A percentile compares a stretch with the other conserved stretches of the same genome.
Conservation (phyloP, 2,329 filamentous ascomycete species). For the Didymella pinodella region DNA sequence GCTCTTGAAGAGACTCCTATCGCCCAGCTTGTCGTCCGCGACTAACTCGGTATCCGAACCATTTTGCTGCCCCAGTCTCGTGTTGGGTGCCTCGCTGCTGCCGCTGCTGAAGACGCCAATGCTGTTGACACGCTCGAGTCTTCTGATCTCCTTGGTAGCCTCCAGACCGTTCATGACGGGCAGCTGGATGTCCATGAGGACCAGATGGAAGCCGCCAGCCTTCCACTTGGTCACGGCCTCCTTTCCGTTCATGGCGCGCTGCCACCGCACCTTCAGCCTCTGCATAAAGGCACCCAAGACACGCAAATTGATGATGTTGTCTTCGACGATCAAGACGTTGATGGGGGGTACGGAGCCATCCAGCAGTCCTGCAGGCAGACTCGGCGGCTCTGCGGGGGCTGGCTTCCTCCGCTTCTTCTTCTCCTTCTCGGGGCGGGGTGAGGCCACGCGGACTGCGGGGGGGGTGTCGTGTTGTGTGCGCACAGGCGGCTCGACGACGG, state of each 20-base stretch:
- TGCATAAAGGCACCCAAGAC: constrained; percentile 96
- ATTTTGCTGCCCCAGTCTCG: constrained; percentile 50
- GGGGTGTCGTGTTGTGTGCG: constrained; percentile 50
- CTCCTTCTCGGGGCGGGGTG: constrained; percentile 59
- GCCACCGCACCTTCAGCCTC: constrained; percentile 92
- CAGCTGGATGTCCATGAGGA: constrained; percentile 98
- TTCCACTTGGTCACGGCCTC: constrained; percentile 96
- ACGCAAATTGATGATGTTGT: constrained; percentile 97
- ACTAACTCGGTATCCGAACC: constrained; percentile 49
- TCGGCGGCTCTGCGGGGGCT: constrained; percentile 46
- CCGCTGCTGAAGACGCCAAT: constrained; percentile 83
- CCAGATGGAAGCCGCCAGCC: constrained; percentile 89
- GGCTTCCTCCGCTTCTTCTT: constrained; percentile 59
- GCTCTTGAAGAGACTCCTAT: constrained; percentile 80
- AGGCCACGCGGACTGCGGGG: constrained; percentile 59
- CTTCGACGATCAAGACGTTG: constrained; percentile 96
- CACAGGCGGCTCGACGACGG: constrained; percentile 54
- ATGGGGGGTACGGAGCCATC: constrained; percentile 91
- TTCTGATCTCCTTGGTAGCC: constrained; percentile 91
- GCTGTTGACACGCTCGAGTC: constrained; percentile 86
- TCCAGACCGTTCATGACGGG: constrained; percentile 96
- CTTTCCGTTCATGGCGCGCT: constrained; percentile 93
- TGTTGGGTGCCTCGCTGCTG: constrained; percentile 53
- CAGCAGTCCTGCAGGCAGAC: constrained; percentile 67
- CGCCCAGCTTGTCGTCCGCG: constrained; percentile 73